phyloP scores from a whole-genome alignment of 2,329 filamentous ascomycete genomes.

The Torrubiella hemipterigena region DNA sequence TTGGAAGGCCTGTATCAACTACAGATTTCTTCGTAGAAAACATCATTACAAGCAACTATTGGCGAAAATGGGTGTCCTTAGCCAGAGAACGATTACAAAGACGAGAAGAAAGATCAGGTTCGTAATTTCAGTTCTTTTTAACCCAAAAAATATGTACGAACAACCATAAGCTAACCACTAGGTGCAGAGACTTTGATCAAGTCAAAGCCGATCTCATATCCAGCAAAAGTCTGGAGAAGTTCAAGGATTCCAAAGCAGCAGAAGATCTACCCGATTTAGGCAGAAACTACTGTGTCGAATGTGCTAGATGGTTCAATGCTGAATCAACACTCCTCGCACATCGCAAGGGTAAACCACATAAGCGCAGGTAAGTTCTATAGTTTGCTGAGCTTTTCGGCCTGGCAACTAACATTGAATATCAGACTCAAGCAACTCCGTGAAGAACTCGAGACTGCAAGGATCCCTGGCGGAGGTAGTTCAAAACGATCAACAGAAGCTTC shows the following conservation, averaged over 20 bases:
- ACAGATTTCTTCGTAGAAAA: too few species aligned
- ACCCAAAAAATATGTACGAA: neutral
- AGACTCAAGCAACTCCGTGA: constrained; percentile 75
- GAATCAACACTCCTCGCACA: constrained; percentile 66
- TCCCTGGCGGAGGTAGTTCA: constrained; percentile 24
- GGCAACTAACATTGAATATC: constrained; percentile 2
- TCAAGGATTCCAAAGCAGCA: constrained; percentile 63
- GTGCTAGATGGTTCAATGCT: constrained; percentile 92
- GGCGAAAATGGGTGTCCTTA: constrained; percentile 53
- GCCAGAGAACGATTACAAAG: constrained; percentile 58
- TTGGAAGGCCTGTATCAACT: constrained; percentile 1
- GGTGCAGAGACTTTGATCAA: constrained; percentile 75
- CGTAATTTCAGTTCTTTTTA: constrained; percentile 7
- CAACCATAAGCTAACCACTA: too few species aligned
- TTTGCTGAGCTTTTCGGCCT: neutral
- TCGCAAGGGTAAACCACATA: constrained; percentile 82
- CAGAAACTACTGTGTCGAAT: constrained; percentile 79
- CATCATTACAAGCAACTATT: too few species aligned
- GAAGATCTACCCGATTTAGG: constrained; percentile 87
- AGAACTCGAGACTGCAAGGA: constrained; percentile 32
- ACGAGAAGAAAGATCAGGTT: constrained; percentile 62
- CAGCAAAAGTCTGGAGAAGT: constrained; percentile 67
- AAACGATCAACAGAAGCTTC: constrained; percentile 47
- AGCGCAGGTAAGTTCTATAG: constrained; percentile 54
- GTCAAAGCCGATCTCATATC: constrained; percentile 72